Evolutionary conservation across 2,329 filamentous ascomycete species (phyloP), one percentile per base, ranked within the genome.

Genomic region (Hirsutella thompsonii): DNA sequence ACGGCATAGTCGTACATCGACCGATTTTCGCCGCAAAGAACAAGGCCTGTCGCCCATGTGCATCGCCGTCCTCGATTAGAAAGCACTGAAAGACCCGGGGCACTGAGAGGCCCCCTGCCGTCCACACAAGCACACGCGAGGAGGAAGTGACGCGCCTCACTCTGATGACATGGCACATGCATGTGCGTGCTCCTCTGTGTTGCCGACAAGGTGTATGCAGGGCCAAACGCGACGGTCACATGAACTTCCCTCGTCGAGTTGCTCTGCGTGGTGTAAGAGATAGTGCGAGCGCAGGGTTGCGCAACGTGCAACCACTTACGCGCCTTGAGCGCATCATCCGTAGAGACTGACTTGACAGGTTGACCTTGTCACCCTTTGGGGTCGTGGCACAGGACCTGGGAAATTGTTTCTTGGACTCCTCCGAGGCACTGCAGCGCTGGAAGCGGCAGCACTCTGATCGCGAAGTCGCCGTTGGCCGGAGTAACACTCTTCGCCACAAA

Each of bases 51-150:
- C 29, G 38, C 20, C 34, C 21, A 37, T 20, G 26, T 20, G 38
- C 28, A 35, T 38, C 19, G 35, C 40, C 38, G 36, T 19, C 36
- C 26, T 40, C 19, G 42, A 38, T 44, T n/a, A 41, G 39, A 36
- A 44, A 38, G 39, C 39, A 40, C 39, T 36, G 35, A 41, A 41
- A 44, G 42, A 41, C 42, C n/a, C 36, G 38, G 38, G 23, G 23
- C 23, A 11, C 23, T 26, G 23, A 28, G 37, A 6, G 10, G 11
- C 20, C 29, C 28, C 34, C 23, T 43, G 38, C 41, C 38, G 34
- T 37, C 38, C 37, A 21, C 38, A 26, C 36, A 20, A 28, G 21
- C 36, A 28, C 19, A 20, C 16, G 18, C 16, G 37, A 32, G 21
- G 19, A 32, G 28, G 32, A 20, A 20, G 20, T 23, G 34, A 35